These are phyloP conservation scores for Aspergillus nomiae DNA, from an alignment of 2,329 filamentous ascomycete genomes.

Conservation along the genomic window DNA sequence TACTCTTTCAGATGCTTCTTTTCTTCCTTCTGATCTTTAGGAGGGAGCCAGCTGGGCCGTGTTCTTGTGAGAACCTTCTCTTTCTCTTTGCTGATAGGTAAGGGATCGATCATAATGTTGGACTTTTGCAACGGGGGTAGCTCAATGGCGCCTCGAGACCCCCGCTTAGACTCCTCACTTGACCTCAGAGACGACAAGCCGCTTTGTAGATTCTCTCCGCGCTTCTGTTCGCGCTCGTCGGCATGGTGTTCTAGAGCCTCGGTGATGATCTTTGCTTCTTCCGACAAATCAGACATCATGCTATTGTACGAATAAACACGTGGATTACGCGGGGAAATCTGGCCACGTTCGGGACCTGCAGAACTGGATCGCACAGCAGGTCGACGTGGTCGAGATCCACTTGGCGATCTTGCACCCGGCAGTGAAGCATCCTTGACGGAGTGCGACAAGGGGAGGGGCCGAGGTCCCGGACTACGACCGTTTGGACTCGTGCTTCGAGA, in stretches of 20 bases:
- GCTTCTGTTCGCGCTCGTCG: conserved; percentile 48
- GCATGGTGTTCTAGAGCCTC: conserved; percentile 62
- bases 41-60: conserved; percentile 68
- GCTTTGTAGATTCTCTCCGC: conserved; percentile 51
- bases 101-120: conserved; percentile 66
- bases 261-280: conserved; percentile 62
- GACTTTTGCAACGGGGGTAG: conserved; percentile 64
- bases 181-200: conserved; percentile 40
- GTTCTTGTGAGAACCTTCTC: conserved; percentile 66
- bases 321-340: conserved; percentile 44
- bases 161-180: conserved; percentile 41
- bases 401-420: conserved; percentile 26
- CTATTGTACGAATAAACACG: conserved; percentile 62
- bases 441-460: conserved; percentile 47
- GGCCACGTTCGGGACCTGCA: conserved; percentile 44
- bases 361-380: conserved; percentile 37
- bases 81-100: conserved; percentile 68
- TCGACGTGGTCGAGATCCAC: conserved; percentile 34
- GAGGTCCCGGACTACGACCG: conserved; percentile 40
- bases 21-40: conserved; percentile 83
- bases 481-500: conserved; percentile 47
- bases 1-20: conserved; percentile 78
- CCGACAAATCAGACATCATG: conserved; percentile 59
- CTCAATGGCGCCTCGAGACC: conserved; percentile 45
- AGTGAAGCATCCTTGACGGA: conserved; percentile 32